Conservation (phyloP, 371 early-diverging fungal species). For the Mortierella sp. region DNA sequence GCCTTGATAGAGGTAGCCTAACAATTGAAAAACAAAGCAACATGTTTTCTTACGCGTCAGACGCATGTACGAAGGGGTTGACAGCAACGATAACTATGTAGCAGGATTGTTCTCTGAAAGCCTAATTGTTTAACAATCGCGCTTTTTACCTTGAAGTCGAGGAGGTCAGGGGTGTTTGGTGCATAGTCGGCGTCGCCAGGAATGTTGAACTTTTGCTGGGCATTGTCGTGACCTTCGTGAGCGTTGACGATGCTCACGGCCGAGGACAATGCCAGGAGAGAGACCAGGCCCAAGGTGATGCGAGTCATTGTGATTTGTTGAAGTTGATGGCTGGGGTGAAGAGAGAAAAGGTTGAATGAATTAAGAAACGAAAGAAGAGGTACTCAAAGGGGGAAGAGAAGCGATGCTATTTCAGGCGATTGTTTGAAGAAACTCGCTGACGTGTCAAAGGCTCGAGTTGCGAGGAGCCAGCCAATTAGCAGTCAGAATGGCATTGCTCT, state of each 20-base stretch:
- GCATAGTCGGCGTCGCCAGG: slow-evolving; percentile 38
- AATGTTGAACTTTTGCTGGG: slow-evolving; percentile 40
- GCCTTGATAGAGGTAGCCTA: slow-evolving; percentile 62
- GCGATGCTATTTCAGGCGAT: background rate
- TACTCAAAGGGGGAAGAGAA: background rate
- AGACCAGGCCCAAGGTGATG: slow-evolving; percentile 45
- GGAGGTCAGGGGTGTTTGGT: slow-evolving; percentile 4
- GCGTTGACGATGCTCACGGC: slow-evolving; percentile 51
- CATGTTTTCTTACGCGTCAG: background rate
- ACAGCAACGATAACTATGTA: too few relatives aligned
- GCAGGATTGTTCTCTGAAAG: background rate
- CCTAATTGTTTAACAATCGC: background rate
- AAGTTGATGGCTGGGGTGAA: background rate
- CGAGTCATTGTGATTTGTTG: slow-evolving; percentile 39
- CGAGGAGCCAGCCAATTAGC: slow-evolving; percentile 10
- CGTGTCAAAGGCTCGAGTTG: slow-evolving; percentile 21
- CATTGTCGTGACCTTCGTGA: slow-evolving; percentile 37
- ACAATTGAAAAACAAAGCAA: background rate
- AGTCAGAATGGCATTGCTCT: background rate
- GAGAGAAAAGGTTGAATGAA: background rate
- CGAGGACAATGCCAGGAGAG: slow-evolving; percentile 55
- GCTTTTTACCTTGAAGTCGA: slow-evolving; percentile 43
- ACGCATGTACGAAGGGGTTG: too few relatives aligned
- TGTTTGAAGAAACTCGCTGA: slow-evolving; percentile 16
- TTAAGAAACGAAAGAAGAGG: background rate